A percentile compares a stretch with the other conserved stretches of the same genome.
Conservation (phyloP, 169 alveolate genomes). For the Plasmodium vivax region DNA sequence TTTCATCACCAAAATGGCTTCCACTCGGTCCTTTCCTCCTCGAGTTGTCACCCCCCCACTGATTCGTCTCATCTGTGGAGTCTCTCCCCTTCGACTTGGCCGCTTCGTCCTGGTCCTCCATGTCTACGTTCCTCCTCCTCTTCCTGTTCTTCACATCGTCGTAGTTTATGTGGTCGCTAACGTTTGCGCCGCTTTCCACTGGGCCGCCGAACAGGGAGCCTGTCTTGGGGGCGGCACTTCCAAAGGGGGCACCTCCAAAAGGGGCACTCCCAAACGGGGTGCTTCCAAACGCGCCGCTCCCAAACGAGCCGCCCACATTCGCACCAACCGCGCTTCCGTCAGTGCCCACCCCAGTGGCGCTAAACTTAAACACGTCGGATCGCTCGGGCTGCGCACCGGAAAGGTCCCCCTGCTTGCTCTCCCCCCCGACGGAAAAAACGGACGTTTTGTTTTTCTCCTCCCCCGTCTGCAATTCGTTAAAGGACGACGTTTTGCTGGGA, state of each 20-base stretch:
- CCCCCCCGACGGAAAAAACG: neutral
- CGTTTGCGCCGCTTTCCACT: neutral
- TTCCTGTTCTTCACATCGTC: slow-evolving; percentile 56
- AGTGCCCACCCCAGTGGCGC: neutral
- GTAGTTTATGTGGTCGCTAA: slow-evolving; percentile 24
- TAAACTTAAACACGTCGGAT: neutral
- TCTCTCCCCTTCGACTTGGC: neutral
- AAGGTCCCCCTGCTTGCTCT: neutral
- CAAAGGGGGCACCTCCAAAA: too few relatives aligned
- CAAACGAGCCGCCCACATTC: neutral
- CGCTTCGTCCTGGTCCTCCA: slow-evolving; percentile 1
- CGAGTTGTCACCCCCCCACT: neutral
- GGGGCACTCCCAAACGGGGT: too few relatives aligned
- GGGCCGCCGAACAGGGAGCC: too few relatives aligned
- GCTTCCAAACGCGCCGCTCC: neutral
- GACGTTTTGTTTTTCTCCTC: slow-evolving; percentile 10
- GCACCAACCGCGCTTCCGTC: neutral
- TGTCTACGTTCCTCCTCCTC: slow-evolving; percentile 54
- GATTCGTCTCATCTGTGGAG: slow-evolving; percentile 8
- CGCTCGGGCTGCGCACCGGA: neutral
- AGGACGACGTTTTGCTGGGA: neutral
- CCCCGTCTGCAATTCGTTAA: neutral
- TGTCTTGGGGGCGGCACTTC: too few relatives aligned
- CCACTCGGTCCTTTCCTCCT: neutral
- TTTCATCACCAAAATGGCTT: neutral